phyloP scores from a whole-genome alignment of 148 eudicot genomes.

The Suaeda aralocaspica region DNA sequence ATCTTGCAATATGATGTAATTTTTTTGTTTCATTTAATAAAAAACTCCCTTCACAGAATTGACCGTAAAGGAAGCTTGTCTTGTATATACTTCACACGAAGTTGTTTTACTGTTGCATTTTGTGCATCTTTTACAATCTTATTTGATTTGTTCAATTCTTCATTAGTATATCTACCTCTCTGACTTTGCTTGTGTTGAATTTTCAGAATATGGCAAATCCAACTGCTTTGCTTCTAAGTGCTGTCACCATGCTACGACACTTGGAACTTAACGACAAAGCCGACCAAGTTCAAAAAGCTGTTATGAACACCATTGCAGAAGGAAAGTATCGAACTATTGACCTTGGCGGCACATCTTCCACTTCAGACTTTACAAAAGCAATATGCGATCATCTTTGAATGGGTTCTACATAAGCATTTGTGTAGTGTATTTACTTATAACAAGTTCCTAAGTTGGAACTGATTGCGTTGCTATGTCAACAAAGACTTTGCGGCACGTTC shows the following conservation, averaged over 20 bases:
- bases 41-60: neutral
- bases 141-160: neutral
- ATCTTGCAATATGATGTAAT: neutral
- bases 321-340: slow-evolving; percentile 85
- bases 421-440: slow-evolving; percentile 16
- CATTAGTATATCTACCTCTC: neutral
- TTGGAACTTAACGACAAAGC: slow-evolving; percentile 81
- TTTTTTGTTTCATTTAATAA: neutral
- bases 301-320: slow-evolving; percentile 75
- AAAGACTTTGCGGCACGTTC: slow-evolving; percentile 18
- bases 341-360: slow-evolving; percentile 79
- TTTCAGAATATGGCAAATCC: slow-evolving; percentile 70
- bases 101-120: neutral
- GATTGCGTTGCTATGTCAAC: slow-evolving; percentile 17
- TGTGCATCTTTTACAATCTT: neutral
- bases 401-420: neutral
- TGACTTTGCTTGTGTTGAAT: neutral
- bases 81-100: neutral
- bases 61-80: neutral
- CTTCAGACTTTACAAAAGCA: slow-evolving; percentile 77
- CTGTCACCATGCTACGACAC: slow-evolving; percentile 84
- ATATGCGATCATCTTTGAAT: slow-evolving; percentile 70
- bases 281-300: slow-evolving; percentile 71
- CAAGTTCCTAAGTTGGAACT: slow-evolving; percentile 16
- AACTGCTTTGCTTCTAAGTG: slow-evolving; percentile 83